Evolutionary conservation across 352 stramenopile species (phyloP).

Genomic region (Phytophthora melonis): DNA sequence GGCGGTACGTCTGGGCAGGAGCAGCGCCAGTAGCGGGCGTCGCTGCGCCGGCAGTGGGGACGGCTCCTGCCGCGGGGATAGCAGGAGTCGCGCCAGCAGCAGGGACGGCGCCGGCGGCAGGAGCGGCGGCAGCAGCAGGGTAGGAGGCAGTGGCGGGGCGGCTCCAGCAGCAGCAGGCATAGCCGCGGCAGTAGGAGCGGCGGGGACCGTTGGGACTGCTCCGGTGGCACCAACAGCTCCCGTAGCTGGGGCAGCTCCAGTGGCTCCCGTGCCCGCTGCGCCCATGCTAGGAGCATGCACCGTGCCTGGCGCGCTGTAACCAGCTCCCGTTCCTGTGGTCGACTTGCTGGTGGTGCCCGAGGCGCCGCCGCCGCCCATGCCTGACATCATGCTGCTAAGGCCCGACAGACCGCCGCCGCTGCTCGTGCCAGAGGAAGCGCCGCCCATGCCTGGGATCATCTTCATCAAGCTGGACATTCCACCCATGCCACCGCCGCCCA

Average conservation of each 20-base stretch:
- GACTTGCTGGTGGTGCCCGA: background rate
- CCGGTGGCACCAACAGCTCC: too few species aligned
- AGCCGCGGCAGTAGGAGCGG: too few species aligned
- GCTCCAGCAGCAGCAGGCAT: too few species aligned
- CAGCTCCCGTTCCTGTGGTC: background rate
- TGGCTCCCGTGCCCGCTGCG: slow-evolving; percentile 1
- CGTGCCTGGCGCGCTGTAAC: background rate
- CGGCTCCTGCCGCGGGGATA: background rate
- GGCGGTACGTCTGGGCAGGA: background rate
- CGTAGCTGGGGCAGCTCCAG: background rate
- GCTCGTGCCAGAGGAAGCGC: background rate
- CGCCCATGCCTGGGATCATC: slow-evolving; percentile 6
- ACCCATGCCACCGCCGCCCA: background rate
- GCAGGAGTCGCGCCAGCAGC: background rate
- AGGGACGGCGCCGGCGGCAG: background rate
- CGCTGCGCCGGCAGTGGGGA: background rate
- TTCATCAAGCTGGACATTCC: background rate
- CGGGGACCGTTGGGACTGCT: too few species aligned
- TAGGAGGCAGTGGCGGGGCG: too few species aligned
- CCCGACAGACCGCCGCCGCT: background rate
- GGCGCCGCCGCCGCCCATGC: background rate
- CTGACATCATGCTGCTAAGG: background rate
- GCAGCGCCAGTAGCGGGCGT: background rate
- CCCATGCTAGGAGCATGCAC: slow-evolving; percentile 2
- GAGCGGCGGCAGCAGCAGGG: too few species aligned